These are phyloP conservation scores for Lentinula novae-zelandiae DNA, from an alignment of 1,284 basidiomycete species.

Conservation along the genomic window DNA sequence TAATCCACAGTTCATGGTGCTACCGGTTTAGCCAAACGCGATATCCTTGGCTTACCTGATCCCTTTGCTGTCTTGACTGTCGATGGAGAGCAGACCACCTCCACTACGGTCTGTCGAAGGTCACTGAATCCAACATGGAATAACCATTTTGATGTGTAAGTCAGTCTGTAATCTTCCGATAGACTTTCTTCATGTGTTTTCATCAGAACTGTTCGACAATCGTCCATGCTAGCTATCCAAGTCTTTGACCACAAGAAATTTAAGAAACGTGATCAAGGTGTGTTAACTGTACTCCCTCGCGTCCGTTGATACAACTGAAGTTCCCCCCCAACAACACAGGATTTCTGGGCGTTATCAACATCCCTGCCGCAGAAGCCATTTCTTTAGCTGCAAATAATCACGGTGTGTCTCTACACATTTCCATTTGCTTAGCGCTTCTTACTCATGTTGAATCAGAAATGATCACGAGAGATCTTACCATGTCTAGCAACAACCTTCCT, in stretches of 20 bases:
- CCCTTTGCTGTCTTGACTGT: slow-evolving; percentile 97
- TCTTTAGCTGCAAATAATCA: slow-evolving; percentile 79
- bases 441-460: slow-evolving; percentile 47
- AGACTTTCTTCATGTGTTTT: slow-evolving; percentile 9
- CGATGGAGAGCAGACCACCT: slow-evolving; percentile 93
- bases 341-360: slow-evolving; percentile 85
- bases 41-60: slow-evolving; percentile 90
- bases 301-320: background rate
- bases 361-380: slow-evolving; percentile 79
- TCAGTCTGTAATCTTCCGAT: slow-evolving; percentile 13
- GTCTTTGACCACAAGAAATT: slow-evolving; percentile 98
- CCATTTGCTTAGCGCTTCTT: slow-evolving; percentile 10
- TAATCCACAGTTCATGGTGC: slow-evolving; percentile 74
- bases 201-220: slow-evolving; percentile 78
- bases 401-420: slow-evolving; percentile 44
- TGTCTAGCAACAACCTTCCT: slow-evolving; percentile 82
- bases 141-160: slow-evolving; percentile 89
- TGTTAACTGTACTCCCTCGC: slow-evolving; percentile 19
- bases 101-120: slow-evolving; percentile 82
- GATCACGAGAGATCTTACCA: slow-evolving; percentile 79
- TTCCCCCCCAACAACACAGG: slow-evolving; percentile 23
- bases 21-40: slow-evolving; percentile 85
- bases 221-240: slow-evolving; percentile 91
- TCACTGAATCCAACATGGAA: slow-evolving; percentile 92
- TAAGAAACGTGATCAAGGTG: slow-evolving; percentile 95